Percentiles rank a stretch among this genome's conserved stretches.
phyloP scores from a whole-genome alignment of 176 grass and related monocot genomes.

The Triticum monococcum region DNA sequence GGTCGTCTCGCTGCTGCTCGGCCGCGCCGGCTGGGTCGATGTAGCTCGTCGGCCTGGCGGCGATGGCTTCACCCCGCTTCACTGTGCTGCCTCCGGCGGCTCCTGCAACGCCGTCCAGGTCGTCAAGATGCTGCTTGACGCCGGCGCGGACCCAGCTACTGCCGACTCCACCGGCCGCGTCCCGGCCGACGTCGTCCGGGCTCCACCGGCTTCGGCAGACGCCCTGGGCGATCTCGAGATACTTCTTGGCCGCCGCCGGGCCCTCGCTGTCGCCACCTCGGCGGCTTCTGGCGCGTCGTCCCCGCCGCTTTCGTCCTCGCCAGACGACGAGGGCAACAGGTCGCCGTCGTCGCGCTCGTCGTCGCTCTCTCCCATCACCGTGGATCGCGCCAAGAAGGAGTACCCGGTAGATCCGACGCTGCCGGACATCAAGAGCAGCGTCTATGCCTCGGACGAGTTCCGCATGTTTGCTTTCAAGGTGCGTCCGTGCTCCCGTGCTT shows the following conservation, averaged over 20 bases:
- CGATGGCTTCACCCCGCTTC: conserved; percentile 62
- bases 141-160: conserved; percentile 61
- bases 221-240: conserved; percentile 42
- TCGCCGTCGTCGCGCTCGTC: conserved; percentile 47
- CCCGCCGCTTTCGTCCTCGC: conserved; percentile 62
- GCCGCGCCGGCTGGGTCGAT: conserved; percentile 43
- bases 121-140: conserved; percentile 56
- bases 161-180: conserved; percentile 48
- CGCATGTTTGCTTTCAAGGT: conserved; percentile 93
- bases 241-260: conserved; percentile 47
- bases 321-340: conserved; percentile 55
- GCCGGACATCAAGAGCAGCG: conserved; percentile 81
- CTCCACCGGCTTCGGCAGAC: conserved; percentile 21
- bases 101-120: conserved; percentile 46
- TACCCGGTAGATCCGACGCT: conserved; percentile 81
- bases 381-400: conserved; percentile 68
- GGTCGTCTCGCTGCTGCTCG: conserved; percentile 52
- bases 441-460: conserved; percentile 83
- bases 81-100: conserved; percentile 73
- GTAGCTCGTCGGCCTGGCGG: conserved; percentile 40
- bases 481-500: conserved; percentile 79
- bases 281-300: conserved; percentile 42
- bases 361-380: conserved; percentile 49
- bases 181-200: conserved; percentile 51
- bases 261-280: conserved; percentile 33